These are phyloP conservation scores for Fusarium citri DNA, from an alignment of 2,329 filamentous ascomycete species.

Conservation along the genomic window DNA sequence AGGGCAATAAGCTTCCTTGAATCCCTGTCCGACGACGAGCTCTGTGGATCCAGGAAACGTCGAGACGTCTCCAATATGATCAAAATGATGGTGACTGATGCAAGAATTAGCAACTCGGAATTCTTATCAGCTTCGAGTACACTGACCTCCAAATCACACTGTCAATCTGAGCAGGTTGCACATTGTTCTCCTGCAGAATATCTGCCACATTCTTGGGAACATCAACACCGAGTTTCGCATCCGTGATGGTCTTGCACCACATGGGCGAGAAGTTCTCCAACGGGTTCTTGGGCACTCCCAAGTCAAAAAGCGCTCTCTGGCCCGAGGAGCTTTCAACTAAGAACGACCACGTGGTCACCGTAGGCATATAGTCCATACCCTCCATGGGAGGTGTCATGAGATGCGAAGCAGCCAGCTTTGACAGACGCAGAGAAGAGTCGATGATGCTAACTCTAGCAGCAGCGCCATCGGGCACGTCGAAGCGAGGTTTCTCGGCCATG, in stretches of 20 bases:
- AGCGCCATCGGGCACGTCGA: constrained; percentile 7
- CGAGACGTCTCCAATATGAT: constrained; percentile 29
- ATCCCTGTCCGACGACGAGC: constrained; percentile 28
- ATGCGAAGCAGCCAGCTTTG: neutral
- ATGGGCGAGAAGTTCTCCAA: constrained; percentile 8
- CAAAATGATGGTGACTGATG: constrained; percentile 25
- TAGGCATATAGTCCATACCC: neutral
- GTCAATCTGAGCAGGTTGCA: constrained; percentile 2
- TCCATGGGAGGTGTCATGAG: constrained; percentile 12
- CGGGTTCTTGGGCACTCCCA: constrained; percentile 18
- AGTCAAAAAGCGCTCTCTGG: constrained; percentile 21
- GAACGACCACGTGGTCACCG: constrained; percentile 17
- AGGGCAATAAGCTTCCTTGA: constrained; percentile 26
- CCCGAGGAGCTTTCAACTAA: constrained; percentile 16
- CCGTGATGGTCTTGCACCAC: neutral
- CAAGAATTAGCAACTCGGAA: neutral
- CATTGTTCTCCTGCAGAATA: constrained; percentile 1
- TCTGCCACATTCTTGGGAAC: constrained; percentile 24
- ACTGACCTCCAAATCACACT: constrained; percentile 34
- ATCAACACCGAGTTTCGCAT: neutral
- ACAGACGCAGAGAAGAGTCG: constrained; percentile 8
- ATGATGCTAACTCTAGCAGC: constrained; percentile 23
- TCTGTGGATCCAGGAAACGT: constrained; percentile 25
- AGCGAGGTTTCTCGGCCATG: constrained; percentile 7
- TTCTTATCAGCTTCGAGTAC: accelerated